A percentile compares a stretch with the other conserved stretches of the same genome.
Conservation (phyloP, 306 rosid genomes). For the Sophora flavescens region DNA sequence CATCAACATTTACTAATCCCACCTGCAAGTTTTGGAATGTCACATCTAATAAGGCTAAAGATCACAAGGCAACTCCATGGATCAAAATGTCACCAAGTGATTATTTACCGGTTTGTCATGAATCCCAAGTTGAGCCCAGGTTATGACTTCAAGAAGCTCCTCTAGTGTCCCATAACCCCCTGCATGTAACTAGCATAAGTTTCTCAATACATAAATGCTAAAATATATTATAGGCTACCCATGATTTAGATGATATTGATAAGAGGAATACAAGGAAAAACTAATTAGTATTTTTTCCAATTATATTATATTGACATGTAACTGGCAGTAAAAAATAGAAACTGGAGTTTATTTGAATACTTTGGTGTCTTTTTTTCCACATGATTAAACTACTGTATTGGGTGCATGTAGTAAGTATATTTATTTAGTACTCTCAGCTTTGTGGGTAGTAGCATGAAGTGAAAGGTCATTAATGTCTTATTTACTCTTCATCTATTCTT, state of each 20-base stretch:
- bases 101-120: conserved; percentile 91
- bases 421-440: neutral
- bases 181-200: conserved; percentile 49
- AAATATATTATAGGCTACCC: neutral
- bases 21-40: conserved; percentile 62
- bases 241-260: neutral
- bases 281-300: neutral
- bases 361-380: conserved; percentile 24
- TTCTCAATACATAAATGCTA: neutral
- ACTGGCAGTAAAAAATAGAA: neutral
- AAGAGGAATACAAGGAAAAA: neutral
- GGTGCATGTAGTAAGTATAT: conserved; percentile 1
- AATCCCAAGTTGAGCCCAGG: conserved; percentile 99
- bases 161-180: conserved; percentile 99
- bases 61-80: neutral
- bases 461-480: conserved; percentile 35
- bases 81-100: conserved; percentile 36
- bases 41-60: too few relatives aligned
- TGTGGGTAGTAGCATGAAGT: conserved; percentile 25
- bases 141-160: conserved; percentile 96
- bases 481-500: conserved; percentile 14
- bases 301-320: too few relatives aligned
- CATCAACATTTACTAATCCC: conserved; percentile 96
- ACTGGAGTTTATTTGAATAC: conserved; percentile 2
- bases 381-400: conserved; percentile 5